phyloP scores from a whole-genome alignment of 305 asterid genomes.

The Fraxinus greggii region DNA sequence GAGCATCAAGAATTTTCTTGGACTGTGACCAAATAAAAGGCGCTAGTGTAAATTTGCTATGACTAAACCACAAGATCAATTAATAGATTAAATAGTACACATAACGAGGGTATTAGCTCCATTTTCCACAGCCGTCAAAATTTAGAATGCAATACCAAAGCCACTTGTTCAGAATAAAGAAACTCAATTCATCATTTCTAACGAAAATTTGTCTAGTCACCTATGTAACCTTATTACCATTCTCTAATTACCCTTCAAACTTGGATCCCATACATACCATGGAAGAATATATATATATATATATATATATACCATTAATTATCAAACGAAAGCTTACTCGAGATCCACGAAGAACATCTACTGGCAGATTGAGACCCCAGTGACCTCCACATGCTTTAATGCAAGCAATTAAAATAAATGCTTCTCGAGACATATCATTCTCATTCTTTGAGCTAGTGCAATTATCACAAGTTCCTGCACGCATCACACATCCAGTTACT shows the following conservation, averaged over 20 bases:
- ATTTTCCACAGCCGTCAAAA: slow-evolving; percentile 4
- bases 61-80: slow-evolving; percentile 15
- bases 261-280: background rate
- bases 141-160: slow-evolving; percentile 9
- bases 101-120: background rate
- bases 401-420: slow-evolving; percentile 89
- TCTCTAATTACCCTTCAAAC: background rate
- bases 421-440: slow-evolving; percentile 80
- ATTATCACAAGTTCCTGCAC: slow-evolving; percentile 88
- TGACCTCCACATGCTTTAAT: slow-evolving; percentile 75
- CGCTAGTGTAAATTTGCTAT: slow-evolving; percentile 21
- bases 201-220: background rate
- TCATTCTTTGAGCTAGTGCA: slow-evolving; percentile 74
- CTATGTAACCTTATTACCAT: slow-evolving; percentile 9
- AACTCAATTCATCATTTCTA: slow-evolving; percentile 11
- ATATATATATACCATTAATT: slow-evolving; percentile 17
- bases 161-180: slow-evolving; percentile 11
- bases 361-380: slow-evolving; percentile 91
- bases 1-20: slow-evolving; percentile 72
- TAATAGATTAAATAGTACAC: background rate
- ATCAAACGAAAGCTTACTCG: slow-evolving; percentile 57
- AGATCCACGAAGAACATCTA: slow-evolving; percentile 96
- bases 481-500: slow-evolving; percentile 21
- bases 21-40: slow-evolving; percentile 49
- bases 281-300: slow-evolving; percentile 13